Base-by-base conservation (phyloP, 2,329 filamentous ascomycete genomes). In the Diaporthe batatas region DNA sequence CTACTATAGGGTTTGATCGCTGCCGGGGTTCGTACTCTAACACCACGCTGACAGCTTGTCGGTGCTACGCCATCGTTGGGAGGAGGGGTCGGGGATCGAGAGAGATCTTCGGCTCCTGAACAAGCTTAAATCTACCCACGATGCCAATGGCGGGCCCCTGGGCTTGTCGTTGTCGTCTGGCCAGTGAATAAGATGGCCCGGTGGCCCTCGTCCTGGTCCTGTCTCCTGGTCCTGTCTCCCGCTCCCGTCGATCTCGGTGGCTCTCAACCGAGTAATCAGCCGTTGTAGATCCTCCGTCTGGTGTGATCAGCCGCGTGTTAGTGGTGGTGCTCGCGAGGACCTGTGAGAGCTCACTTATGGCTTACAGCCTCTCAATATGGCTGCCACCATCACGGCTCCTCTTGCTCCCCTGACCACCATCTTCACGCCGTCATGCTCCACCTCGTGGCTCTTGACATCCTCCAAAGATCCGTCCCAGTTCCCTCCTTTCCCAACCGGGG, bases 361-460 rank as follows among this genome's bases (percentile, higher is more conserved):
- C 29, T 55, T 29, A 54, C 64, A 49, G 36, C 55, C 55, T 34
- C 36, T 53, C 36, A 49, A 36, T 11, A 72, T 72, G 71, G 68
- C 71, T 49, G 65, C 23, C 32, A 49, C 71, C 34, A 70, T 70
- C 74, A 78, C 79, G 32, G 74, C 75, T 62, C 78, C 79, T 69
- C 78, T 85, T 49, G 81, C 81, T 47, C 79, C 82, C 16, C 80
- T 85, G 64, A 84, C 83, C 29, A 82, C 82, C 57, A 75, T 85
- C 55, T 85, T 85, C 76, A 81, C 77, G 32, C 83, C 82, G 8
- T 80, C 82, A 6, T 85, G 84, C 74, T 59, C 80, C 44, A 82
- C 78, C 14, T 79, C 80, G 12, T 85, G 83, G 83, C 78, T 84
- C n/a, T 64, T 84, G 34, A 83, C 82, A 1, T 80, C 79, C 1